Percentiles rank a stretch among this genome's conserved stretches.
Conservation (phyloP, 2,329 filamentous ascomycete species). For the Penicillium digitatum region DNA sequence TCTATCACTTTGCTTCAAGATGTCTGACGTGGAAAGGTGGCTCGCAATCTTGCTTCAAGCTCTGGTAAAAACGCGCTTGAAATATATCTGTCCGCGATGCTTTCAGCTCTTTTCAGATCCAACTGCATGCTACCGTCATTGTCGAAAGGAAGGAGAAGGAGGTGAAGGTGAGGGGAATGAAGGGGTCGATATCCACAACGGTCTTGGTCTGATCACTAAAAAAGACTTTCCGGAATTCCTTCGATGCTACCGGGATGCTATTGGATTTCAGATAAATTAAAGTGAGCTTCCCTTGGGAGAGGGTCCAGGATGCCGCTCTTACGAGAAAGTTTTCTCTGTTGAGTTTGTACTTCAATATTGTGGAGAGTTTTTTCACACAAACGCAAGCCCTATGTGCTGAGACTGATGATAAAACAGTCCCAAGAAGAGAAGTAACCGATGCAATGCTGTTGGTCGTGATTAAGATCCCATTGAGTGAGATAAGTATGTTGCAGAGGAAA, state of each 20-base stretch:
- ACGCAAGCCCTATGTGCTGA: background rate
- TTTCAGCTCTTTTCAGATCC: background rate
- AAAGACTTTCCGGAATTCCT: too few species aligned
- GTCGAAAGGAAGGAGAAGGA: background rate
- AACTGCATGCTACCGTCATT: too few species aligned
- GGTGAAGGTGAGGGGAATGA: too few species aligned
- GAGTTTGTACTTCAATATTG: background rate
- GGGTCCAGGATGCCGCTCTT: background rate
- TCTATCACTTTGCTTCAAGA: background rate
- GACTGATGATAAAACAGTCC: background rate
- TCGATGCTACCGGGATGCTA: background rate
- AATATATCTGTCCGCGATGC: background rate
- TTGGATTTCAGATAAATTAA: background rate
- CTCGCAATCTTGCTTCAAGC: background rate
- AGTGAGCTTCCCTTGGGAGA: background rate
- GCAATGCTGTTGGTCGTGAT: background rate
- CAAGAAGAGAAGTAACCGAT: background rate
- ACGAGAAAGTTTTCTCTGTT: background rate
- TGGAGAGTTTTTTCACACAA: background rate
- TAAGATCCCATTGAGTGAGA: background rate
- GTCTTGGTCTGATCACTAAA: background rate
- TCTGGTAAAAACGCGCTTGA: background rate
- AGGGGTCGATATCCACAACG: background rate
- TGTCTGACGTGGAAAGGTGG: background rate
- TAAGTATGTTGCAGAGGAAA: background rate